Percentiles rank a stretch among this genome's conserved stretches.
Conservation (phyloP, 257 asterid genomes). For the Euphrasia confusa region DNA sequence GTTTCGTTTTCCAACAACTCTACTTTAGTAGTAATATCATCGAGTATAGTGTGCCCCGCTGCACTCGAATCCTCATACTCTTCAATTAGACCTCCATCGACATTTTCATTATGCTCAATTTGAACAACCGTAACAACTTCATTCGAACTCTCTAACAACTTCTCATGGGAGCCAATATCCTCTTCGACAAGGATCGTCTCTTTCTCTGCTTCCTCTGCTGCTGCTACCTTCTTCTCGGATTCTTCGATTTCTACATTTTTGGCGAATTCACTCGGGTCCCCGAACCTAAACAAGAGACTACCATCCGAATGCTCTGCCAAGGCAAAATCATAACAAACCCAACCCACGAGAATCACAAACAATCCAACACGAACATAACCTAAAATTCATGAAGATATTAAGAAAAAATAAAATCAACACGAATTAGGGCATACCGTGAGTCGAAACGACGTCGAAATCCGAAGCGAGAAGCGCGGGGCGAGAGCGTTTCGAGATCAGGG, state of each 20-base stretch:
- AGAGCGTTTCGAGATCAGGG: slow-evolving; percentile 25
- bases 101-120: neutral
- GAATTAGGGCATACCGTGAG: slow-evolving; percentile 36
- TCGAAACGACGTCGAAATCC: slow-evolving; percentile 45
- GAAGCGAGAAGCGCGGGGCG: slow-evolving; percentile 16
- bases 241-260: slow-evolving; percentile 39
- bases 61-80: slow-evolving; percentile 18
- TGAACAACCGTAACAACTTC: slow-evolving; percentile 6
- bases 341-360: slow-evolving; percentile 21
- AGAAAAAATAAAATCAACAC: neutral
- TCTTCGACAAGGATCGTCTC: slow-evolving; percentile 18
- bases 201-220: slow-evolving; percentile 27
- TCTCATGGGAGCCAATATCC: slow-evolving; percentile 22
- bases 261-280: slow-evolving; percentile 48
- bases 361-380: slow-evolving; percentile 18
- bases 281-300: slow-evolving; percentile 71
- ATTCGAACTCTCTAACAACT: slow-evolving; percentile 23
- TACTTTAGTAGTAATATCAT: slow-evolving; percentile 8
- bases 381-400: neutral
- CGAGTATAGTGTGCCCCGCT: neutral
- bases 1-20: slow-evolving; percentile 10
- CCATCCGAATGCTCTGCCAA: slow-evolving; percentile 82
- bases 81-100: neutral
- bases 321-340: slow-evolving; percentile 18
- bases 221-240: slow-evolving; percentile 33